Percentiles rank a stretch among this genome's conserved stretches.
phyloP scores from a whole-genome alignment of 805 yeast genomes.

The Schizosaccharomyces octosporus region DNA sequence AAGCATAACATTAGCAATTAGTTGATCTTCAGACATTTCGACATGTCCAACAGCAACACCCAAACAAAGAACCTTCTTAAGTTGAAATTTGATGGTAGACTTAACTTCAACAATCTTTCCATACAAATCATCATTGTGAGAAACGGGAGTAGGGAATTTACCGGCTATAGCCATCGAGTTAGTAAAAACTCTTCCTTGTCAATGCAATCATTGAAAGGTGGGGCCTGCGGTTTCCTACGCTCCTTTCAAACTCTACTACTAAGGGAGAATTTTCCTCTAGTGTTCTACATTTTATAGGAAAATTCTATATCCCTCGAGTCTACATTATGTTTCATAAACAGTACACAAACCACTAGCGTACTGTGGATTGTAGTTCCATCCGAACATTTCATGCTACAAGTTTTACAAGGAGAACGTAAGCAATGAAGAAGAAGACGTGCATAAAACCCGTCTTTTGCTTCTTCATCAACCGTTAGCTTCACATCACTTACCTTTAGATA shows the following conservation, averaged over 20 bases:
- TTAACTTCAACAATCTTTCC: conserved; percentile 87
- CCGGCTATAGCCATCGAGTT: conserved; percentile 32
- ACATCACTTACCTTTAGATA: conserved; percentile 37
- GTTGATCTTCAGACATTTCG: conserved; percentile 91
- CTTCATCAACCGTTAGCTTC: background rate
- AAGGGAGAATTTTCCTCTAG: too few species aligned
- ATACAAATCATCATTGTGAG: conserved; percentile 96
- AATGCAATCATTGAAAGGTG: background rate
- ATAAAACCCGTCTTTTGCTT: background rate
- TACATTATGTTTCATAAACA: background rate
- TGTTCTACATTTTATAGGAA: too few species aligned
- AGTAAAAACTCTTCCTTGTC: conserved; percentile 1
- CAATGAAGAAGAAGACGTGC: background rate
- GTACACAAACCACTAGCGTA: background rate
- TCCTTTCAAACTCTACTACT: background rate
- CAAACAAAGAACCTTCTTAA: conserved; percentile 97
- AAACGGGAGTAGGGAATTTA: conserved; percentile 99
- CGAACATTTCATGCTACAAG: too few species aligned
- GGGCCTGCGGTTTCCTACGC: background rate
- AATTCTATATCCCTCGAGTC: background rate
- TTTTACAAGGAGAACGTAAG: too few species aligned
- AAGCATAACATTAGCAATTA: conserved; percentile 95
- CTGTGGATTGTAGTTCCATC: background rate
- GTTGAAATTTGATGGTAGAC: conserved; percentile 99
- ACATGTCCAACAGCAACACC: conserved; percentile 99